Conservation (phyloP, 2,329 filamentous ascomycete genomes). For the Pyrenophora teres region DNA sequence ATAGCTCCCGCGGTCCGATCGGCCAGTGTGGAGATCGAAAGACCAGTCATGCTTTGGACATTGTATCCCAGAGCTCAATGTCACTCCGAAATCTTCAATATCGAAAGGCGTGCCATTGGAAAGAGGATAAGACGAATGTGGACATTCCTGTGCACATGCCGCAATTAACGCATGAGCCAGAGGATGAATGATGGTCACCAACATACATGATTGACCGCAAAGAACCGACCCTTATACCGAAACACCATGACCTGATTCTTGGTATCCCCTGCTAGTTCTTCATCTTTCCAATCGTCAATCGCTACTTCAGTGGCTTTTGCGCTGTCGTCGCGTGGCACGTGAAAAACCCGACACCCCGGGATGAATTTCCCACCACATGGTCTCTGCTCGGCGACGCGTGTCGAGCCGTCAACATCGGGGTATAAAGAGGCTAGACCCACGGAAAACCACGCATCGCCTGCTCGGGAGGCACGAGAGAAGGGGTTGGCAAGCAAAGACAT, state of each 20-base stretch:
- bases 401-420: slow-evolving; percentile 21
- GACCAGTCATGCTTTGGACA: slow-evolving; percentile 75
- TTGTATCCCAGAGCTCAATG: slow-evolving; percentile 64
- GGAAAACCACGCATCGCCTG: slow-evolving; percentile 31
- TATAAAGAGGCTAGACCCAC: slow-evolving; percentile 26
- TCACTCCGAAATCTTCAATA: slow-evolving; percentile 73
- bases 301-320: slow-evolving; percentile 19
- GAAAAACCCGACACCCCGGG: slow-evolving; percentile 31
- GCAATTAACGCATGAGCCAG: not conserved
- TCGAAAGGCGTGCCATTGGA: slow-evolving; percentile 68
- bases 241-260: slow-evolving; percentile 70
- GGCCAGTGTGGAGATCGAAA: slow-evolving; percentile 69
- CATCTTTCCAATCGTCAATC: slow-evolving; percentile 37
- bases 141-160: slow-evolving; percentile 52
- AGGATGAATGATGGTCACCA: too few relatives aligned
- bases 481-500: slow-evolving; percentile 30
- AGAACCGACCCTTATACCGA: slow-evolving; percentile 65
- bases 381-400: slow-evolving; percentile 23
- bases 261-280: slow-evolving; percentile 19
- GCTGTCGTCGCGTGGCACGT: slow-evolving; percentile 31
- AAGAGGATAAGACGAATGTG: slow-evolving; percentile 69
- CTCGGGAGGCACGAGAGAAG: slow-evolving; percentile 27
- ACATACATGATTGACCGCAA: slow-evolving; percentile 69
- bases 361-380: slow-evolving; percentile 17
- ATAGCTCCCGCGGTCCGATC: slow-evolving; percentile 66